phyloP scores from a whole-genome alignment of 352 stramenopile genomes.

The Phytophthora sansomeana region DNA sequence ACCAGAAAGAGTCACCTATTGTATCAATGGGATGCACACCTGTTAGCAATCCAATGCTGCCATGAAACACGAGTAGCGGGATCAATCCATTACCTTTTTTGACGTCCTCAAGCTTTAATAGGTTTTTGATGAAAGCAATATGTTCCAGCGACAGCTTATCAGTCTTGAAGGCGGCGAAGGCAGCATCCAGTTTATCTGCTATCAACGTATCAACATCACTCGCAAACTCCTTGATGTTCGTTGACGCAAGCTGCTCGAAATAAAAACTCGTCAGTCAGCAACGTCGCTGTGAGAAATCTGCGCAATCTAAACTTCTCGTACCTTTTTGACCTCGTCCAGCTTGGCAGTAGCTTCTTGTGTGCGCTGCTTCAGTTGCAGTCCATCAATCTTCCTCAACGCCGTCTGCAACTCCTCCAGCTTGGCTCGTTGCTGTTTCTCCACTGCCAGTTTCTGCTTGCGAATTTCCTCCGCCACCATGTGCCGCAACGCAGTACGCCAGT shows the following conservation, averaged over 20 bases:
- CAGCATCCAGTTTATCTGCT: conserved; percentile 61
- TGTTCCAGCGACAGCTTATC: conserved; percentile 64
- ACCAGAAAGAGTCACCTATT: conserved; percentile 55
- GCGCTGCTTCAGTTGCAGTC: conserved; percentile 54
- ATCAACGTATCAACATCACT: conserved; percentile 59
- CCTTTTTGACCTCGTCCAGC: conserved; percentile 58
- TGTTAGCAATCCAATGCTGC: neutral
- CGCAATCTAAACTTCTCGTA: conserved; percentile 7
- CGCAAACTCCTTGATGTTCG: conserved; percentile 62
- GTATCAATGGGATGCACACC: neutral
- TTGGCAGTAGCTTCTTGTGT: conserved; percentile 54
- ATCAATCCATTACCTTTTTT: conserved; percentile 35
- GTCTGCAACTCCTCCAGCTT: conserved; percentile 56
- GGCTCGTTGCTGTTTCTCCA: conserved; percentile 57
- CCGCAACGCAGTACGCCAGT: conserved; percentile 68
- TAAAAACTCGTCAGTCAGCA: neutral
- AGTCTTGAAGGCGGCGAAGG: conserved; percentile 61
- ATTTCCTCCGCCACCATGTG: conserved; percentile 69
- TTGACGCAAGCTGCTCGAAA: conserved; percentile 43
- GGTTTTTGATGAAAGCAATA: conserved; percentile 62
- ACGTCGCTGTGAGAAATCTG: neutral
- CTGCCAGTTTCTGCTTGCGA: conserved; percentile 55
- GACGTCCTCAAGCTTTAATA: conserved; percentile 59
- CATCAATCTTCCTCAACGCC: conserved; percentile 51
- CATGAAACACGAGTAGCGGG: neutral